These are phyloP conservation scores for Crithidia mellificae DNA, from an alignment of 208 protist species.

Conservation along the genomic window DNA sequence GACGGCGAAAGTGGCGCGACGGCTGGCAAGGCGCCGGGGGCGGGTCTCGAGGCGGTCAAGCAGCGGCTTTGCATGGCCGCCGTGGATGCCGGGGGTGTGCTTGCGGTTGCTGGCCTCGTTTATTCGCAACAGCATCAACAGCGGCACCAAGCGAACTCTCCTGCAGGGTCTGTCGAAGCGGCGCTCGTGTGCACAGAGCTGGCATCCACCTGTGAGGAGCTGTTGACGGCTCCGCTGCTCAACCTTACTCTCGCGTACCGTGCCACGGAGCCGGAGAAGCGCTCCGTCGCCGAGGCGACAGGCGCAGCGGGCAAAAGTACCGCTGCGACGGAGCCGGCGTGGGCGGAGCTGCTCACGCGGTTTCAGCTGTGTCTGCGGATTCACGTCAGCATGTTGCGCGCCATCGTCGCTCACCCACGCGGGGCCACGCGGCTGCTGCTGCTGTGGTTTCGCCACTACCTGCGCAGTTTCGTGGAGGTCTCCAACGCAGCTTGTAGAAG, in stretches of 20 bases:
- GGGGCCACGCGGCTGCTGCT: slow-evolving; percentile 14
- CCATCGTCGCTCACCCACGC: slow-evolving; percentile 9
- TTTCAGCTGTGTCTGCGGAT: slow-evolving; percentile 33
- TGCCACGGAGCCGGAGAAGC: neutral
- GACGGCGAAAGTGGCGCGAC: neutral
- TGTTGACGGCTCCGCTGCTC: neutral
- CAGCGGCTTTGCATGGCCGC: slow-evolving; percentile 28
- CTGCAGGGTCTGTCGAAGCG: neutral
- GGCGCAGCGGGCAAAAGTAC: neutral
- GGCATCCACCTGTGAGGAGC: neutral
- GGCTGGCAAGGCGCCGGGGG: neutral
- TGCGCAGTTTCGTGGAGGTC: slow-evolving; percentile 55
- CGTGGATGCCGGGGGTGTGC: slow-evolving; percentile 24
- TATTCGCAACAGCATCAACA: no score
- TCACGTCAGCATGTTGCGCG: slow-evolving; percentile 29
- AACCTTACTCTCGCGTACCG: slow-evolving; percentile 14
- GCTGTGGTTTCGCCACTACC: slow-evolving; percentile 41
- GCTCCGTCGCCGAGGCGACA: neutral
- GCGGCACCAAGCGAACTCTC: no score
- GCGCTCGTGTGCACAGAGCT: neutral
- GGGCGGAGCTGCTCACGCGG: slow-evolving; percentile 20
- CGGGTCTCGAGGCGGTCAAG: neutral
- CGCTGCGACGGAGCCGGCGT: neutral
- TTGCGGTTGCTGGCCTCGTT: slow-evolving; percentile 8
- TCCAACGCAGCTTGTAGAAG: slow-evolving; percentile 49